Percentiles rank a stretch among this genome's conserved stretches.
phyloP scores from a whole-genome alignment of 495 filamentous ascomycete genomes.

The Parmelia sp. region DNA sequence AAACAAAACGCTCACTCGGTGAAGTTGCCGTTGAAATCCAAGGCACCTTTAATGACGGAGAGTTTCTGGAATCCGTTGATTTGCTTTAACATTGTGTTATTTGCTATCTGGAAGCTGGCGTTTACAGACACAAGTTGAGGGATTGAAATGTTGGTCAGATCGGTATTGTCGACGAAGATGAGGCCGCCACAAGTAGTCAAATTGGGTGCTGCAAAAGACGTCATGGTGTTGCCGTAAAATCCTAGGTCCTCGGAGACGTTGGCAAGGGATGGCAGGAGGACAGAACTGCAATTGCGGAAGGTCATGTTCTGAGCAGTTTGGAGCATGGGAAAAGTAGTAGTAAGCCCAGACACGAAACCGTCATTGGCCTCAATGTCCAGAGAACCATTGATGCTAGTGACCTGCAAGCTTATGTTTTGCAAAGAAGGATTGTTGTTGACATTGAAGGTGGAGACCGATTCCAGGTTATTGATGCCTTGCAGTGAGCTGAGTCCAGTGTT shows the following conservation, averaged over 20 bases:
- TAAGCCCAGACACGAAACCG: slow-evolving; percentile 44
- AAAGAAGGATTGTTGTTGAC: slow-evolving; percentile 78
- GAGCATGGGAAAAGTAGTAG: slow-evolving; percentile 67
- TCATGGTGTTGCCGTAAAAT: slow-evolving; percentile 75
- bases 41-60: slow-evolving; percentile 66
- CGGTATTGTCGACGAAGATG: slow-evolving; percentile 70
- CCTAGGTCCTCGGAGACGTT: slow-evolving; percentile 72
- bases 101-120: slow-evolving; percentile 75
- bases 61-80: slow-evolving; percentile 63
- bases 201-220: slow-evolving; percentile 64
- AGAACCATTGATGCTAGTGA: slow-evolving; percentile 46
- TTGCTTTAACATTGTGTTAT: slow-evolving; percentile 66
- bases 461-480: slow-evolving; percentile 71
- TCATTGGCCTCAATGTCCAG: slow-evolving; percentile 61
- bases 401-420: slow-evolving; percentile 59
- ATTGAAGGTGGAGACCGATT: slow-evolving; percentile 53
- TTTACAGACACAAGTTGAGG: slow-evolving; percentile 59
- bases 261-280: slow-evolving; percentile 70
- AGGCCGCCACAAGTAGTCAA: slow-evolving; percentile 71
- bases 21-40: slow-evolving; percentile 86
- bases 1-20: slow-evolving; percentile 54
- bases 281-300: slow-evolving; percentile 70
- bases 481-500: slow-evolving; percentile 75
- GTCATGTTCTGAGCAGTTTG: slow-evolving; percentile 75
- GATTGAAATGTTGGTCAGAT: slow-evolving; percentile 71